Evolutionary conservation across 2,329 filamentous ascomycete genomes (phyloP).

Genomic region (Pseudogymnoascus sp.): DNA sequence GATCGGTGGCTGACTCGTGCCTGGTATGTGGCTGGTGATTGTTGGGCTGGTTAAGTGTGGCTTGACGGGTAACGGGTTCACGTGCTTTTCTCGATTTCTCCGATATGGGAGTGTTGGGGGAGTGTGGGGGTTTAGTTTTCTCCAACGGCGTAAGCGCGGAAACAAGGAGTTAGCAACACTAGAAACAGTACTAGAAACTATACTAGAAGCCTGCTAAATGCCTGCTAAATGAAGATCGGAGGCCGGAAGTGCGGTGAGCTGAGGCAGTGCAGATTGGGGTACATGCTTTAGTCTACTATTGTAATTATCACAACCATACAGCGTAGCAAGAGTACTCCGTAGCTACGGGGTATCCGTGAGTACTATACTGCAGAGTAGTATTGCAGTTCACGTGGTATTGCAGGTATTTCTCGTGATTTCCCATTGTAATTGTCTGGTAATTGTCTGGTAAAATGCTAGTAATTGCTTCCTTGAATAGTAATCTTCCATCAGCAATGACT

Average conservation of each 20-base stretch:
- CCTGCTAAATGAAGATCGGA: neutral
- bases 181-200: neutral
- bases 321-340: neutral
- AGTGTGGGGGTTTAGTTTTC: neutral
- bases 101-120: neutral
- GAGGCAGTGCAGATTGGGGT: neutral
- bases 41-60: neutral
- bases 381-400: too few relatives aligned
- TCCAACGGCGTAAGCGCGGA: neutral
- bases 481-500: neutral
- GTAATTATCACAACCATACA: too few relatives aligned
- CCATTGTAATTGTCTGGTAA: neutral
- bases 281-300: neutral
- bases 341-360: neutral
- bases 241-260: neutral
- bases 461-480: neutral
- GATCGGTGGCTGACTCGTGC: neutral
- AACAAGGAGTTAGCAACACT: neutral
- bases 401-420: neutral
- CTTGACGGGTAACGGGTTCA: neutral
- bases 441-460: neutral
- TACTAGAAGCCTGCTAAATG: slow-evolving; percentile 1
- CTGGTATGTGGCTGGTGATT: neutral
- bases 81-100: too few relatives aligned
- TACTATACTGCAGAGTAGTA: too few relatives aligned